These are phyloP conservation scores for Blastobotrys muscicola DNA, from an alignment of 805 yeast genomes.

Conservation along the genomic window DNA sequence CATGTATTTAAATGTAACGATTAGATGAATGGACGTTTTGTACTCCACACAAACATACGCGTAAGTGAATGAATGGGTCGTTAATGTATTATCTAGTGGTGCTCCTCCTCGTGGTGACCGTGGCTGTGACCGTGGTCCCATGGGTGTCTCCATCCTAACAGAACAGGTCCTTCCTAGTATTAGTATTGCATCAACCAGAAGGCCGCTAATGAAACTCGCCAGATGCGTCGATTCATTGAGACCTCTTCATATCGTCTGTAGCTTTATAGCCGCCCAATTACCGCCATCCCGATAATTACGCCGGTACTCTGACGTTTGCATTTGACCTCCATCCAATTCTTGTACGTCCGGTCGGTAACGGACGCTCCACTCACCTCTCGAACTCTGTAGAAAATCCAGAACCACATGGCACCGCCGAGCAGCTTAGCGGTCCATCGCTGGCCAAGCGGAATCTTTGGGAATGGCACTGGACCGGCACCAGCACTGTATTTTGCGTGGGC, in stretches of 20 bases:
- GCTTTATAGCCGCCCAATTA: background rate
- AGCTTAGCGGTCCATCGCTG: constrained; percentile 53
- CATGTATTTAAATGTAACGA: background rate
- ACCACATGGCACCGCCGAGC: constrained; percentile 83
- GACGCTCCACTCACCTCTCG: constrained; percentile 43
- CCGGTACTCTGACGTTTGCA: too few species aligned
- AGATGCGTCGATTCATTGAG: too few species aligned
- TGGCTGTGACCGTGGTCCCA: constrained; percentile 30
- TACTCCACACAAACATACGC: background rate
- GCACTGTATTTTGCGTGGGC: constrained; percentile 25
- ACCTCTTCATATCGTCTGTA: too few species aligned
- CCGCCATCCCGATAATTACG: too few species aligned
- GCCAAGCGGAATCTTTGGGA: constrained; percentile 53
- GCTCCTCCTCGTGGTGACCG: constrained; percentile 13
- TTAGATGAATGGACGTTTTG: background rate
- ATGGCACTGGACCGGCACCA: constrained; percentile 48
- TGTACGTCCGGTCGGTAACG: too few species aligned
- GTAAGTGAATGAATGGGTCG: background rate
- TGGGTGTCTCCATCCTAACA: constrained; percentile 32
- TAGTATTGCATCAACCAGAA: too few species aligned
- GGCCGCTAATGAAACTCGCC: too few species aligned
- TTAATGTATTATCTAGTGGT: constrained; percentile 1
- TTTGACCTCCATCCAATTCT: too few species aligned
- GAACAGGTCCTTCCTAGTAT: constrained; percentile 29
- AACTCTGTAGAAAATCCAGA: constrained; percentile 74